phyloP scores from a whole-genome alignment of 305 asterid species.

The Ilex paraguariensis region DNA sequence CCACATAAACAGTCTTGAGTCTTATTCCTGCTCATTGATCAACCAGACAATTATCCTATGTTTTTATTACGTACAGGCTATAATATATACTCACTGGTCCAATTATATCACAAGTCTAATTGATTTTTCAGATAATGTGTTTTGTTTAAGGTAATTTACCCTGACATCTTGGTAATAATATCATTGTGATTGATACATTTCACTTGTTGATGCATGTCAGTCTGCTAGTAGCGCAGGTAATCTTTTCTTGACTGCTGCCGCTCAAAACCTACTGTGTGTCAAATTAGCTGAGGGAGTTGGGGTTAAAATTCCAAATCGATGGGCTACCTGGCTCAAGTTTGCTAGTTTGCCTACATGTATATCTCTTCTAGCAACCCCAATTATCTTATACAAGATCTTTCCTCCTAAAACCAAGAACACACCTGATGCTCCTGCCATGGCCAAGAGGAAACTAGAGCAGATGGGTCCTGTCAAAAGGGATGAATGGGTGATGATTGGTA shows the following conservation, averaged over 20 bases:
- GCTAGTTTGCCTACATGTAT: neutral
- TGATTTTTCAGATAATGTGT: too few species aligned
- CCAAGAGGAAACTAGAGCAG: conserved; percentile 1
- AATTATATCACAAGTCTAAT: too few species aligned
- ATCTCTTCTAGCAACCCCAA: neutral
- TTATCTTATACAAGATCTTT: neutral
- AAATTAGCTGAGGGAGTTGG: conserved; percentile 1
- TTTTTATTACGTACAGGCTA: too few species aligned
- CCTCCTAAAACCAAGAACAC: neutral
- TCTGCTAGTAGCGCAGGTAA: neutral
- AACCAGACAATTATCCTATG: too few species aligned
- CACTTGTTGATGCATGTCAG: neutral
- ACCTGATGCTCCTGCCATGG: conserved; percentile 2
- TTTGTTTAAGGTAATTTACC: too few species aligned
- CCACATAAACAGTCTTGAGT: too few species aligned
- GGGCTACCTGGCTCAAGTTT: neutral
- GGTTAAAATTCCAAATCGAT: neutral
- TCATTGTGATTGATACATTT: neutral
- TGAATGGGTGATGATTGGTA: conserved; percentile 2
- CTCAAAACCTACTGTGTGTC: conserved; percentile 4
- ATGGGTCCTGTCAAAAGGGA: neutral
- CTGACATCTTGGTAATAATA: too few species aligned
- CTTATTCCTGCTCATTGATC: too few species aligned
- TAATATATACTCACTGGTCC: too few species aligned
- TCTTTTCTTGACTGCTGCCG: conserved; percentile 1